Evolutionary conservation across 2,329 filamentous ascomycete genomes (phyloP), one percentile per base, ranked within the genome.

Genomic region (Zymoseptoria crescenta): DNA sequence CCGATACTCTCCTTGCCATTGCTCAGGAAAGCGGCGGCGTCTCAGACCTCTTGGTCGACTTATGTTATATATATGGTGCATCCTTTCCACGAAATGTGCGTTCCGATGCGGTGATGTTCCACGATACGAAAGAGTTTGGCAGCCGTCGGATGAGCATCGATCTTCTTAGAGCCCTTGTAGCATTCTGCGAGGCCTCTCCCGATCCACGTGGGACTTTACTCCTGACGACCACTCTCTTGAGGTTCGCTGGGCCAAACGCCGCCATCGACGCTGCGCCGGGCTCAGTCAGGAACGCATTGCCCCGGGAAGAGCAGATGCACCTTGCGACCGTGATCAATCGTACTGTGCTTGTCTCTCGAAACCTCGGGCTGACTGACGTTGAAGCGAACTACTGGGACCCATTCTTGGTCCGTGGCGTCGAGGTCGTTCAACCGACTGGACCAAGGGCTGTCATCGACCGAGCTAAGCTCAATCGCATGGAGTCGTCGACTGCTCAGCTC

Each of bases 371-470:
- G 28, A 77, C 81, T 4, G 76, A 87, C 58, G 74, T 93, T 49
- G 81, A 85, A 56, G 91, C 91, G 5, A 88, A 94, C 66, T 99
- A 96, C 71, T 99, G 94, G 94, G 94, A 99, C 72, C 91, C 96
- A 69, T 97, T 97, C 67, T 79, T 99, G 8, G 82, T 99, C 52
- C 86, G 94, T 54, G 85, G 85, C 63, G 78, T 96, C 66, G 83
- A 86, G 57, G 77, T 96, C 50, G 83, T 91, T n/a, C 62, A 61
- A 21, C 61, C 65, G n/a, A 59, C 56, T 21, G 58, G 59, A 2
- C 49, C 56, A 19, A 60, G 57, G 49, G 59, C 55, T 24, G 60
- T 70, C 24, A 59, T 70, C 10, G 62, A 66, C 52, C 63, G 61
- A 21, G 58, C 60, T 10, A 66, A 63, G 54, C 52, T 66, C 29